phyloP scores from a whole-genome alignment of 768 basidiomycete genomes.

The Boletus rubroflammeus region DNA sequence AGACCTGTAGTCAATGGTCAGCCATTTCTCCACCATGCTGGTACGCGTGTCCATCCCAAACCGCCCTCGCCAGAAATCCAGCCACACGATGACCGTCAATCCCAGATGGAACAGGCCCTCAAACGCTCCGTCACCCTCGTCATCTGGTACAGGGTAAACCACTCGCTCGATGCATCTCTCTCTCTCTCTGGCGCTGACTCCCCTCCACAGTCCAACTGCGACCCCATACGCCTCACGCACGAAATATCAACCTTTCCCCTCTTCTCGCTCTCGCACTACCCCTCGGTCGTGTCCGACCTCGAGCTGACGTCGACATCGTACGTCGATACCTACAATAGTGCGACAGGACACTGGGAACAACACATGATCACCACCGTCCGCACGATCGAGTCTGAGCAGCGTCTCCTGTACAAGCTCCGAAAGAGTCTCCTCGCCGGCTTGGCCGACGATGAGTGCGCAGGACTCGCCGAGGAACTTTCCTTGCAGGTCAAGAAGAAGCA shows the following conservation, averaged over 20 bases:
- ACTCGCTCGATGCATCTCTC: background rate
- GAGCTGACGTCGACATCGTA: slow-evolving; percentile 50
- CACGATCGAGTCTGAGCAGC: slow-evolving; percentile 54
- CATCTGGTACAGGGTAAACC: slow-evolving; percentile 63
- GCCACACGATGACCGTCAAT: slow-evolving; percentile 24
- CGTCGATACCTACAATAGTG: slow-evolving; percentile 56
- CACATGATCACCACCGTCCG: slow-evolving; percentile 59
- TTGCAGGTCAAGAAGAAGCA: slow-evolving; percentile 37
- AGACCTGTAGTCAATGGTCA: slow-evolving; percentile 6
- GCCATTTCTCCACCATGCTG: slow-evolving; percentile 10
- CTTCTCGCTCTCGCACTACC: slow-evolving; percentile 55
- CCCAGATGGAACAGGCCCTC: slow-evolving; percentile 36
- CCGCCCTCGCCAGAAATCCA: slow-evolving; percentile 10
- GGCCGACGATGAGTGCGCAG: slow-evolving; percentile 52
- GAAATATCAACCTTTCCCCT: slow-evolving; percentile 61
- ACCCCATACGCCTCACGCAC: slow-evolving; percentile 56
- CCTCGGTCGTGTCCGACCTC: slow-evolving; percentile 51
- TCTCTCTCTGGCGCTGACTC: slow-evolving; percentile 4
- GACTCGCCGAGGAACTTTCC: slow-evolving; percentile 53
- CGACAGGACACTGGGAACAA: slow-evolving; percentile 63
- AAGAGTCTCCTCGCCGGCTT: slow-evolving; percentile 57
- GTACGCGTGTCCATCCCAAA: slow-evolving; percentile 7
- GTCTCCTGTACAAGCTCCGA: slow-evolving; percentile 58
- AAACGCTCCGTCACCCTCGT: slow-evolving; percentile 60
- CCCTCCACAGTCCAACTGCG: slow-evolving; percentile 40